Evolutionary conservation across 495 filamentous ascomycete species (phyloP), one percentile per base, ranked within the genome.

Genomic region (Hypoxylon cercidicola): DNA sequence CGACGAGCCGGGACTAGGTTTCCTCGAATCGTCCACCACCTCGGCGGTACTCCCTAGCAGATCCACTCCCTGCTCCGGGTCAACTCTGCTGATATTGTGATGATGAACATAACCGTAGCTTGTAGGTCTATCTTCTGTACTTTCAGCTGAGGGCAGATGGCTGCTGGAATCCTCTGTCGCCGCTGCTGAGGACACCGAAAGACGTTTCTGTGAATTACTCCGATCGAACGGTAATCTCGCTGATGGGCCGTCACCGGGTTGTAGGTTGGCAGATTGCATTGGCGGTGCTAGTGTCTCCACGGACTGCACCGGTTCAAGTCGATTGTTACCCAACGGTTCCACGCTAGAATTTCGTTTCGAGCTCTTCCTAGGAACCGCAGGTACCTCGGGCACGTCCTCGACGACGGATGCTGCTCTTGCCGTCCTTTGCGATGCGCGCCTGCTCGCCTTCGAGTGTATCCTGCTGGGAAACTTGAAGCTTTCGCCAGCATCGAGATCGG

Each of bases 31-130:
- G 35, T 77, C 68, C 8, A 81, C 81, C 56, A 85, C 77, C 75
- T 88, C 85, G 35, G 83, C 82, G 25, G 82, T 69, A 40, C 73
- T 79, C 16, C 77, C 80, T 11, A 82, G 60, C 25, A 80, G 71
- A 44, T 81, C 74, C 37, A 70, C 57, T 23, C 60, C 39, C 37
- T 81, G 75, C 16, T 68, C 77, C 0, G 82, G 81, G 41, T 87
- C 83, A n/a, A 87, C 80, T 28, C 78, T 77, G 62, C 75, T 85
- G 30, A 85, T 82, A 60, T 81, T 87, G 56, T 90, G 87, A 25
- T 91, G 88, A 34, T 89, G 79, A n/a, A 94, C 91, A 65, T 87
- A 88, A 0, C 91, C 90, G 67, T 88, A 81, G 67, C 83, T 90
- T 2, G 88, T 84, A 2, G 88, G 86, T 28, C 85, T 82, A 37